A percentile compares a stretch with the other conserved stretches of the same genome.
Conservation (phyloP, 192 early-diverging fungal species). For the Coemansia sp. region DNA sequence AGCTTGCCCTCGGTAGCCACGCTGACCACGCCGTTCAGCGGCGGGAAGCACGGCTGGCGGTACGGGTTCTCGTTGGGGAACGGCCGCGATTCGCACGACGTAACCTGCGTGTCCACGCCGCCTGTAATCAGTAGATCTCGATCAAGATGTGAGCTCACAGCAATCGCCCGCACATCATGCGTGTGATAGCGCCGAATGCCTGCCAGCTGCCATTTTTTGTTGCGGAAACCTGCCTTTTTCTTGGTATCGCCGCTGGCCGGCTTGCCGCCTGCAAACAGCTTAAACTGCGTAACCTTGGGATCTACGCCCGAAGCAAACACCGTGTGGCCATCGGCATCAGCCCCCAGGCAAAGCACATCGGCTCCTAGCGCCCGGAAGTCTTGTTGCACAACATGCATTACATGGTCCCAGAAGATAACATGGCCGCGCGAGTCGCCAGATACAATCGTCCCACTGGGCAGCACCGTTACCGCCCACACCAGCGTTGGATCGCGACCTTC, state of each 20-base stretch:
- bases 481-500: constrained; percentile 73
- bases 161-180: constrained; percentile 90
- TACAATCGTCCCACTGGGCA: constrained; percentile 75
- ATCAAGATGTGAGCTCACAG: constrained; percentile 67
- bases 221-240: constrained; percentile 5
- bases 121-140: constrained; percentile 79
- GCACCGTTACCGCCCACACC: constrained; percentile 78
- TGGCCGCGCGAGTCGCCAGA: constrained; percentile 89
- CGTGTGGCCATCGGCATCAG: constrained; percentile 59
- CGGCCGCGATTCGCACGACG: constrained; percentile 58
- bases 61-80: constrained; percentile 66
- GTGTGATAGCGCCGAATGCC: constrained; percentile 88
- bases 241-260: constrained; percentile 12
- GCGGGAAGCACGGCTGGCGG: constrained; percentile 66
- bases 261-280: constrained; percentile 41
- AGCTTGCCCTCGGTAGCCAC: constrained; percentile 62
- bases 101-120: constrained; percentile 75
- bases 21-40: constrained; percentile 57
- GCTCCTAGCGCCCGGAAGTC: constrained; percentile 76
- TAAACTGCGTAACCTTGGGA: constrained; percentile 77
- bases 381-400: constrained; percentile 66
- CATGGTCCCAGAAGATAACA: constrained; percentile 85
- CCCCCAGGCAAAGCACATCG: constrained; percentile 84
- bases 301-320: constrained; percentile 92
- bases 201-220: constrained; percentile 72